Percentiles rank a stretch among this genome's conserved stretches.
Conservation (phyloP, 2,329 filamentous ascomycete genomes). For the Blastomyces silverae region DNA sequence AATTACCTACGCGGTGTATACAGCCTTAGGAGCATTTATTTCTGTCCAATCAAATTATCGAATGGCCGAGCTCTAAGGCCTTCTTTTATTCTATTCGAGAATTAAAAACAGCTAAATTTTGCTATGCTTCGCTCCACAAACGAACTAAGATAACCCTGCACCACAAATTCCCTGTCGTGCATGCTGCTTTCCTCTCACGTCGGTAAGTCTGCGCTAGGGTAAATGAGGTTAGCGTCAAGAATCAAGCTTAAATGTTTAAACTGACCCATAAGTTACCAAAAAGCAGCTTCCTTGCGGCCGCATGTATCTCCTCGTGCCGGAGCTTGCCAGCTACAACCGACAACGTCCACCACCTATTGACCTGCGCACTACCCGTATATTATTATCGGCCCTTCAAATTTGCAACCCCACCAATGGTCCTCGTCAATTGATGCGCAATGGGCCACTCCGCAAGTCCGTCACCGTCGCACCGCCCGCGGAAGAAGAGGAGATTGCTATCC, state of each 20-base stretch:
- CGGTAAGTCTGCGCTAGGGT: not conserved
- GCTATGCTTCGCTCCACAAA: too few species aligned
- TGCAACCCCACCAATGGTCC: slow-evolving; percentile 2
- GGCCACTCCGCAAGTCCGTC: slow-evolving; percentile 28
- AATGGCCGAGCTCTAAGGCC: too few species aligned
- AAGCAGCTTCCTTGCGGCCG: too few species aligned
- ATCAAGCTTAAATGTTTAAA: slow-evolving; percentile 3
- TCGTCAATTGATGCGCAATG: slow-evolving; percentile 15
- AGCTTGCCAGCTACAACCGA: not conserved
- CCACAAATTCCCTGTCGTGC: too few species aligned
- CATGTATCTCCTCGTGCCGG: not conserved
- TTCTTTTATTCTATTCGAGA: too few species aligned
- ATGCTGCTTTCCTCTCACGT: too few species aligned
- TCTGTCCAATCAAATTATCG: too few species aligned
- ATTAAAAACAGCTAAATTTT: too few species aligned
- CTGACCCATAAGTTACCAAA: not conserved
- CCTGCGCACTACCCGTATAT: not conserved
- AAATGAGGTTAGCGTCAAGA: not conserved
- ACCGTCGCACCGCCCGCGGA: slow-evolving; percentile 39
- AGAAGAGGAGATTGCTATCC: slow-evolving; percentile 38
- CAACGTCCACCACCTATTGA: not conserved
- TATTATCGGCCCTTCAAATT: not conserved
- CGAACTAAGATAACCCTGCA: not conserved
- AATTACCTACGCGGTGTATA: too few species aligned
- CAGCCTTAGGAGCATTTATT: too few species aligned